phyloP scores from a whole-genome alignment of 2,329 filamentous ascomycete species.

The Fusarium penzigii region DNA sequence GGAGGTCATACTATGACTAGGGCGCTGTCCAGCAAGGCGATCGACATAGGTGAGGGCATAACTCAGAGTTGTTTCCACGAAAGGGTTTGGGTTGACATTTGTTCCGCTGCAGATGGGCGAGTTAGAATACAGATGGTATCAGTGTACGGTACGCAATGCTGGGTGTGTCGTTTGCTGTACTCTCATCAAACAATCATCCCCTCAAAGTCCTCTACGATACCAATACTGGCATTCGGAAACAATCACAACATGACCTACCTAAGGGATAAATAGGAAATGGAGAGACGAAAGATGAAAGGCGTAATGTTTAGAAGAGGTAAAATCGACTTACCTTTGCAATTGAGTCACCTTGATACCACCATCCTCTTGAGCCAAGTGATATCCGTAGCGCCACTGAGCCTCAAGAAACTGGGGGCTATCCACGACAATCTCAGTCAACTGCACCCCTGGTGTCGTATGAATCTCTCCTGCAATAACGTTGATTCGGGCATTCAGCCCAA shows the following conservation, averaged over 20 bases:
- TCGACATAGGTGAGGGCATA: conserved; percentile 85
- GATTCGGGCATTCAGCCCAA: conserved; percentile 68
- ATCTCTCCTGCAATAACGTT: conserved; percentile 62
- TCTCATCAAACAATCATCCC: too few relatives aligned
- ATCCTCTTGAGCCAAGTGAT: conserved; percentile 66
- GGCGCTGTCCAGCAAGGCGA: conserved; percentile 38
- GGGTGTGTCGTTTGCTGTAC: too few relatives aligned
- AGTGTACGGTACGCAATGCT: too few relatives aligned
- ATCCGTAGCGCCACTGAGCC: conserved; percentile 86
- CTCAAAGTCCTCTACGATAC: too few relatives aligned
- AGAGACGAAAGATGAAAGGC: neutral
- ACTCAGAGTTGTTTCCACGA: conserved; percentile 87
- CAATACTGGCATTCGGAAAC: too few relatives aligned
- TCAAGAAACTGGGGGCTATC: conserved; percentile 88
- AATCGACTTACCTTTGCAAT: conserved; percentile 68
- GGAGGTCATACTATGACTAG: conserved; percentile 59
- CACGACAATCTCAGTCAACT: conserved; percentile 75
- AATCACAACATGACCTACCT: neutral
- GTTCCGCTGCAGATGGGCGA: conserved; percentile 42
- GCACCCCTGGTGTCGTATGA: conserved; percentile 61
- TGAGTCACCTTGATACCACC: conserved; percentile 84
- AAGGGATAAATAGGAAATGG: neutral
- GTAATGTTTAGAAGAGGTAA: neutral
- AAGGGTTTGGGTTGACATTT: conserved; percentile 65
- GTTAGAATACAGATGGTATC: conserved; percentile 3